Evolutionary conservation across 2,329 filamentous ascomycete species (phyloP).

Genomic region (Chaetomium sp.): DNA sequence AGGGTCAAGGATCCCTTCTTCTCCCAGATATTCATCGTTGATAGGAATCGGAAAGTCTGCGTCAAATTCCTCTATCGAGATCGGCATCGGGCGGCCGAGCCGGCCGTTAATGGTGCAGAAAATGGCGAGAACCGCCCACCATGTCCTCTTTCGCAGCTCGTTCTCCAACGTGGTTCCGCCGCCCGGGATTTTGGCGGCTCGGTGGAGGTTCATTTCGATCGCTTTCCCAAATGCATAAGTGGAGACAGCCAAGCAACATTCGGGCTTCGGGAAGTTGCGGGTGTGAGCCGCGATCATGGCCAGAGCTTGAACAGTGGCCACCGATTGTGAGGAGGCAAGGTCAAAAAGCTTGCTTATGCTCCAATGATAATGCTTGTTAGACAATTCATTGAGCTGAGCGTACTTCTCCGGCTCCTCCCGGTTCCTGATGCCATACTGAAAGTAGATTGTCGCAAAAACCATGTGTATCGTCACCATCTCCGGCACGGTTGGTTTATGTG

Average conservation of each 20-base stretch:
- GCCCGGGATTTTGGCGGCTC: conserved; percentile 50
- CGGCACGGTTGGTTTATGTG: conserved; percentile 54
- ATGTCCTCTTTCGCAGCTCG: conserved; percentile 71
- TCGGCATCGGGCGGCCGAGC: conserved; percentile 69
- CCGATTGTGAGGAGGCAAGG: conserved; percentile 52
- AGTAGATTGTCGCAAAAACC: conserved; percentile 71
- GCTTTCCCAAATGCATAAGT: conserved; percentile 60
- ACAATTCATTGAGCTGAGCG: conserved; percentile 53
- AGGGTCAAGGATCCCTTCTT: conserved; percentile 52
- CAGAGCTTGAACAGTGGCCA: conserved; percentile 66
- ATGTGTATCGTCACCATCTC: conserved; percentile 70
- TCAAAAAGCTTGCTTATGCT: conserved; percentile 62
- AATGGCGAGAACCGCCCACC: conserved; percentile 65
- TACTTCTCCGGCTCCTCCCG: conserved; percentile 48
- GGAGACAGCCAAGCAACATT: conserved; percentile 63
- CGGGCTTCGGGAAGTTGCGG: conserved; percentile 72
- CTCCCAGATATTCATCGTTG: conserved; percentile 62
- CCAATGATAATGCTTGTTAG: conserved; percentile 74
- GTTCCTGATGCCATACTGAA: conserved; percentile 69
- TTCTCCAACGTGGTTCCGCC: conserved; percentile 54
- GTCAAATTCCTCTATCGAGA: conserved; percentile 70
- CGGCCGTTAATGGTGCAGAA: conserved; percentile 66
- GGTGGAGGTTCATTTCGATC: conserved; percentile 69
- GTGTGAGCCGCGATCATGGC: conserved; percentile 66
- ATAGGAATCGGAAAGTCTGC: conserved; percentile 67